These are phyloP conservation scores for Plasmodiophora brassicae DNA, from an alignment of 208 protist species.

Conservation along the genomic window DNA sequence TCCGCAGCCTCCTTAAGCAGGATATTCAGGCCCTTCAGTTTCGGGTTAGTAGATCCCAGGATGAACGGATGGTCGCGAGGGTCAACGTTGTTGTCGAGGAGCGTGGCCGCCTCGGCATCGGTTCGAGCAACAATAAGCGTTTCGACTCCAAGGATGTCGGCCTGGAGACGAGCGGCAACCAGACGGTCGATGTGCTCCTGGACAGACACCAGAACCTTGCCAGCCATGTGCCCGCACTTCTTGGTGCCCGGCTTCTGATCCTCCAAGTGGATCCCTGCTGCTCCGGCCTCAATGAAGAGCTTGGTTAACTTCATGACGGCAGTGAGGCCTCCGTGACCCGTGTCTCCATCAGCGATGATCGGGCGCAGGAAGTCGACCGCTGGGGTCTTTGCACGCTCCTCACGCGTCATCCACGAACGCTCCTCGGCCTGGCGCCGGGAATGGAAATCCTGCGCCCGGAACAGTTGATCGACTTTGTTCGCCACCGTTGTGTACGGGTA, in stretches of 20 bases:
- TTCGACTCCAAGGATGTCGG: conserved; percentile 66
- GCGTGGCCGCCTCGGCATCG: conserved; percentile 69
- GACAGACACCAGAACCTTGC: conserved; percentile 61
- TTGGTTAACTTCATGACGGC: conserved; percentile 74
- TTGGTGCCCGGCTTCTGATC: conserved; percentile 75
- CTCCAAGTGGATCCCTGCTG: conserved; percentile 73
- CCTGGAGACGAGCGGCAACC: conserved; percentile 61
- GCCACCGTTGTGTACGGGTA: conserved; percentile 72
- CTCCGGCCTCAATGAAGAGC: conserved; percentile 71
- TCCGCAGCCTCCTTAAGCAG: background rate
- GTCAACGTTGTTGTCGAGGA: conserved; percentile 70
- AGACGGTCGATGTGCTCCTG: conserved; percentile 66
- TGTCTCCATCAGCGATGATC: conserved; percentile 77
- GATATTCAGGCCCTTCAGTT: conserved; percentile 36
- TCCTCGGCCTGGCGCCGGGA: conserved; percentile 56
- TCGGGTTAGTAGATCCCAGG: conserved; percentile 58
- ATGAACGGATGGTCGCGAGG: conserved; percentile 71
- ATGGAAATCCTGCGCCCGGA: conserved; percentile 69
- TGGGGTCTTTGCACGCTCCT: conserved; percentile 52
- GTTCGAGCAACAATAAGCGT: conserved; percentile 70
- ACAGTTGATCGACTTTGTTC: conserved; percentile 72
- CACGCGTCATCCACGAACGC: conserved; percentile 48
- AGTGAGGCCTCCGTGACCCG: conserved; percentile 71
- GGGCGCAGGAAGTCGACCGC: conserved; percentile 63
- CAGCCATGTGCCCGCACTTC: conserved; percentile 68